A percentile compares a stretch with the other conserved stretches of the same genome.
Conservation (phyloP, 306 rosid genomes). For the Cucurbita moschata region DNA sequence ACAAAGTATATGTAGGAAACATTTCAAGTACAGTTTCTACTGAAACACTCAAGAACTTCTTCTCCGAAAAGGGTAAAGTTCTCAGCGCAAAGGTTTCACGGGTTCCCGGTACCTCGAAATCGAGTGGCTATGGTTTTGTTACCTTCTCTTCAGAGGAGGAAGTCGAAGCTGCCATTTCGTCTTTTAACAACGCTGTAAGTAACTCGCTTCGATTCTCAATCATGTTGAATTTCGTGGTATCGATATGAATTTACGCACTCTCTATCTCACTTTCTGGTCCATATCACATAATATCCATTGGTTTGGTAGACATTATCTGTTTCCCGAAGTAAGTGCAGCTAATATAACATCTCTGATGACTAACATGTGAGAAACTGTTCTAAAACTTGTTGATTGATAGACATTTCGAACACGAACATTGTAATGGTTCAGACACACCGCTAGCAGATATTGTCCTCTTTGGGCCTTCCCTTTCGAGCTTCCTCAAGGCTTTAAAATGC, state of each 20-base stretch:
- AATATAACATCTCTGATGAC: neutral
- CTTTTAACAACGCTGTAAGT: constrained; percentile 78
- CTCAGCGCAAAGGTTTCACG: constrained; percentile 88
- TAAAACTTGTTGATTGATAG: neutral
- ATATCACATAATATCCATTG: neutral
- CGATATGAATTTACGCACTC: neutral
- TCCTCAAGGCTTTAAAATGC: too few species aligned
- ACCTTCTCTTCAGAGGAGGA: constrained; percentile 78
- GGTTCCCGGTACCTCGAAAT: constrained; percentile 81
- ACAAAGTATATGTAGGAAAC: constrained; percentile 93
- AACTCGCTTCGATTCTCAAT: constrained; percentile 8
- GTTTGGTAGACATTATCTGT: neutral
- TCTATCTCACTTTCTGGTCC: neutral
- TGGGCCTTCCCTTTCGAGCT: too few species aligned
- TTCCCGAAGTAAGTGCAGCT: neutral
- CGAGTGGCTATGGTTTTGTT: constrained; percentile 79
- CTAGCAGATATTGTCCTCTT: too few species aligned
- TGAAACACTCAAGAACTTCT: constrained; percentile 44
- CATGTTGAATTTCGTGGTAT: neutral
- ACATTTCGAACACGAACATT: neutral
- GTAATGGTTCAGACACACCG: too few species aligned
- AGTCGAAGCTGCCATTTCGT: constrained; percentile 65
- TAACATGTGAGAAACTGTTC: neutral
- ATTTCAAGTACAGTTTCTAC: constrained; percentile 67
- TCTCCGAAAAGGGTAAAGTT: constrained; percentile 62